A percentile compares a stretch with the other conserved stretches of the same genome.
Conservation (phyloP, 495 filamentous ascomycete species). For the Xylaria scruposa region DNA sequence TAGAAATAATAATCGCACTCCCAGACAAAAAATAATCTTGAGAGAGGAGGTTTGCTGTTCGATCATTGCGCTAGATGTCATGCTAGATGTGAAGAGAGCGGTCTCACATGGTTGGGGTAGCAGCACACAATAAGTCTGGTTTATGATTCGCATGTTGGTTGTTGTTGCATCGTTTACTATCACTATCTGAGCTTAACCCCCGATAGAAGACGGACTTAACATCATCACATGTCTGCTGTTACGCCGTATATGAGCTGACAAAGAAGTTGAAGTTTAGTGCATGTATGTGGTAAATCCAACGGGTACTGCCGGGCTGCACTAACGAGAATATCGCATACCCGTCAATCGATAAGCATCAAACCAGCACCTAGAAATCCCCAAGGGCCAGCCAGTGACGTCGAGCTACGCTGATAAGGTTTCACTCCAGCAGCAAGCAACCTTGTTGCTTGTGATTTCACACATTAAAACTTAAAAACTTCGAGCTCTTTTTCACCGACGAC, state of each 20-base stretch:
- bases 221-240: background rate
- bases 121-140: background rate
- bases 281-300: no score
- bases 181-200: background rate
- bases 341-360: background rate
- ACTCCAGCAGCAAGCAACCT: background rate
- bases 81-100: background rate
- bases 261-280: background rate
- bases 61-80: background rate
- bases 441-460: background rate
- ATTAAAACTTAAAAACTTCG: background rate
- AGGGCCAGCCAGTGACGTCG: background rate
- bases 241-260: background rate
- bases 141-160: background rate
- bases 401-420: constrained; percentile 8
- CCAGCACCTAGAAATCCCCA: background rate
- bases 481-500: constrained; percentile 3
- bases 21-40: background rate
- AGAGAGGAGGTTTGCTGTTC: constrained; percentile 11
- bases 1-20: background rate
- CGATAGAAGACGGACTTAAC: background rate
- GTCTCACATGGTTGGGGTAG: background rate
- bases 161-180: background rate
- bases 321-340: background rate
- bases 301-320: no score